phyloP scores from a whole-genome alignment of 2,329 filamentous ascomycete genomes.

The Colletotrichum graminicola region DNA sequence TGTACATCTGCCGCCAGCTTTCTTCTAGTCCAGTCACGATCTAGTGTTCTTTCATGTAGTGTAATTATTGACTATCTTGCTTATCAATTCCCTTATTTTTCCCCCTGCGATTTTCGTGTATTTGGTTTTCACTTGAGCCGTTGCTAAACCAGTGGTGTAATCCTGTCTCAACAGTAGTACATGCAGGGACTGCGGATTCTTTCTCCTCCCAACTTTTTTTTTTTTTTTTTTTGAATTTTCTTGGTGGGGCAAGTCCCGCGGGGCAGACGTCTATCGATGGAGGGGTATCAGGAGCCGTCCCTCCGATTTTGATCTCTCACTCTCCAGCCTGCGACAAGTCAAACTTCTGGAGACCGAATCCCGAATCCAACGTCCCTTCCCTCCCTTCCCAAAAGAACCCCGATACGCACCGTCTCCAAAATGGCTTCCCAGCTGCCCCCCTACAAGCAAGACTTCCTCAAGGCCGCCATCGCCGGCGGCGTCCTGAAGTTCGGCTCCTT shows the following conservation, averaged over 20 bases:
- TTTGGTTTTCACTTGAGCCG: not conserved
- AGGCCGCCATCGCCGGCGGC: constrained; percentile 74
- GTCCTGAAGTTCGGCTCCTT: constrained; percentile 87
- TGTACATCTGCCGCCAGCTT: not conserved
- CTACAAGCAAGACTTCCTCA: constrained; percentile 81
- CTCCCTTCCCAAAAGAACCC: not conserved
- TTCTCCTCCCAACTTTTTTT: not conserved
- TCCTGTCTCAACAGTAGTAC: not conserved
- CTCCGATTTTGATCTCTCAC: constrained; percentile 18
- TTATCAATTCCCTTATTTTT: not conserved
- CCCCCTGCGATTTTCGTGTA: not conserved
- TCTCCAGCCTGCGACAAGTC: constrained; percentile 32
- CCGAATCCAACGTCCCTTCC: not conserved
- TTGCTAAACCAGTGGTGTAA: not conserved
- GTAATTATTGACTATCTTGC: too few species aligned
- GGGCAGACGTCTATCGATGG: constrained; percentile 32
- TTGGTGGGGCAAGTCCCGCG: constrained; percentile 36
- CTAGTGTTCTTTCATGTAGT: not conserved
- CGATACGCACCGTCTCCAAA: constrained; percentile 37
- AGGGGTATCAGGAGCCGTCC: constrained; percentile 29
- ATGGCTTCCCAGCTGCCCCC: constrained; percentile 63
- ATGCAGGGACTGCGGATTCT: constrained; percentile 12
- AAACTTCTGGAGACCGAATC: constrained; percentile 24
- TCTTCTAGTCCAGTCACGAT: not conserved
- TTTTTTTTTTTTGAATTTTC: constrained; percentile 6